Base-by-base conservation (phyloP, 2,329 filamentous ascomycete species). In the Colletotrichum caudatum region DNA sequence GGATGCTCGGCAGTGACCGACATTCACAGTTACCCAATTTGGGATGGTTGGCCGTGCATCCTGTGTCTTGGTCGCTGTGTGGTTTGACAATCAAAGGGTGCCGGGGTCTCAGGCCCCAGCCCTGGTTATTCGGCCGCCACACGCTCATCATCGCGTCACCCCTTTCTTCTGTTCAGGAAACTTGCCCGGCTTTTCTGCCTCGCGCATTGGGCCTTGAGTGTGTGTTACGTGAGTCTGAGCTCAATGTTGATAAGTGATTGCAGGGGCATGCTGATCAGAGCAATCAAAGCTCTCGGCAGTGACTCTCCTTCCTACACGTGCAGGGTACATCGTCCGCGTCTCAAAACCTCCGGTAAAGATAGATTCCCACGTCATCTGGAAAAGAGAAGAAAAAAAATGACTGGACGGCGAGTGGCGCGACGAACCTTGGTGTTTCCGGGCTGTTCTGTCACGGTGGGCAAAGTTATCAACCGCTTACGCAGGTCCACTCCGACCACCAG, bases 91-190 rank as follows among this genome's bases (percentile, higher is more conserved):
- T 46, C 57, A 23, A 18, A 37, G 26, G 16, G 51, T 64, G 46
- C 18, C 54, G 54, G 33, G 35, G 23, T 54, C 44, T 37, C 57
- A 64, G 53, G 46, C 69, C 64, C 18, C 68, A 44, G 29, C 29
- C 29, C 8, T 59, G 2, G 29, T 54, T 53, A 41, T 39, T 50
- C 26, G 23, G 6, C 53, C 69, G 69, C 69, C 69, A 71, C 69
- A 37, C 39, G 46, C 48, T 71, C 69, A 71, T 71, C 59, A 64
- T 56, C 59, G 59, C 69, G 69, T 71, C 69, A 71, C 51, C 46
- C 59, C 23, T 8, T 64, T 3, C 44, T 53, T 2, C 35, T 9
- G 5, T 37, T 37, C 44, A 7, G 37, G 51, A 16, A 39, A 39
- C 35, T 14, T 2, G 41, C 6, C 41, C 23, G 20, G 41, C 29